Base-by-base conservation (phyloP, 148 eudicot species). In the Rhododendron vialii region DNA sequence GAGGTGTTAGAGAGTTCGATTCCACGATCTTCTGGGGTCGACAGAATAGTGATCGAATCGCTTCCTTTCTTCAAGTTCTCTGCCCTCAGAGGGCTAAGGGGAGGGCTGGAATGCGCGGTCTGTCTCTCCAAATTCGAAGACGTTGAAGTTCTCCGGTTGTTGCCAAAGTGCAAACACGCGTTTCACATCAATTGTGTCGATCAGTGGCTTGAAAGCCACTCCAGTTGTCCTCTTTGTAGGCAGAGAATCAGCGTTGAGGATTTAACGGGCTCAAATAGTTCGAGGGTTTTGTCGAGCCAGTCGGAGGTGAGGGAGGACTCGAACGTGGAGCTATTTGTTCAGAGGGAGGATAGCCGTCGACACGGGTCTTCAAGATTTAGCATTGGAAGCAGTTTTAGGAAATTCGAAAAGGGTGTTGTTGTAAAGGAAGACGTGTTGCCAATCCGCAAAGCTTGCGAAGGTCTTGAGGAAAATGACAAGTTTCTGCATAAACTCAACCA, bases 141-240 rank as follows among this genome's bases (percentile, higher is more conserved):
- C 17, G 10, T 84, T 11, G 96, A 96, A 61, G 80, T 91, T 30
- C 90, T 96, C 0, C 81, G 98, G 30, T 57, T 94, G n/a, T 71
- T 96, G 7, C 98, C 98, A 1, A 94, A 93, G 84, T 96, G 98
- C 82, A 94, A 90, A n/a, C 98, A 96, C 65, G 96, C 93, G 9
- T 96, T 96, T 84, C 98, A 96, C 38, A 85, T 93, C 20, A 87
- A 87, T 57, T 96, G 98, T 82, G 86, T 96, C 18, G 98, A 96
- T 65, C 84, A 86, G 53, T 96, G 98, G 98, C 94, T 96, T 2
- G 91, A 89, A 36, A 87, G 73, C n/a, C 96, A 95, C 86, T 93
- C 98, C 2, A 92, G 93, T 26, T 96, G 98, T 43, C 98, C 98
- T 9, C 91, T 96, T 11, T 96, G 98, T 63, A 90, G 98, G 87